phyloP scores from a whole-genome alignment of 768 basidiomycete species.

The Tricholoma sp. region DNA sequence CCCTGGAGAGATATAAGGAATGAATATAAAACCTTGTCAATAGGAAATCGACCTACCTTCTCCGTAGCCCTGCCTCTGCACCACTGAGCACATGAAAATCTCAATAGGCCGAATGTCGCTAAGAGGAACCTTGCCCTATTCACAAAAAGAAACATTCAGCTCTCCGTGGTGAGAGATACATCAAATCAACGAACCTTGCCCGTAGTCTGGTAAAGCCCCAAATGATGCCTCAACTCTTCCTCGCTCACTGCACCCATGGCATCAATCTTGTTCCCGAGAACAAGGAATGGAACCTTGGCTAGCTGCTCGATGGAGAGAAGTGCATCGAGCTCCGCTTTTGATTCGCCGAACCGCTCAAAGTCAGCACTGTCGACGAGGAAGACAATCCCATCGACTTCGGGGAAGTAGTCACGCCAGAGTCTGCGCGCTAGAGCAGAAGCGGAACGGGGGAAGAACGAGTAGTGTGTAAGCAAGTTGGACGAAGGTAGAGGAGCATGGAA shows the following conservation, averaged over 20 bases:
- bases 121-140: constrained; percentile 93
- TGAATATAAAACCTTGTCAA: neutral
- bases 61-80: constrained; percentile 97
- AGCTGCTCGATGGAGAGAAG: constrained; percentile 95
- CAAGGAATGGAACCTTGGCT: constrained; percentile 93
- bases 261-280: constrained; percentile 99
- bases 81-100: constrained; percentile 99
- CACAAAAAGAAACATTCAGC: constrained; percentile 6
- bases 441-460: neutral
- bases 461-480: neutral
- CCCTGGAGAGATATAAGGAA: constrained; percentile 34
- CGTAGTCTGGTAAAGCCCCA: constrained; percentile 98
- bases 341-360: constrained; percentile 93
- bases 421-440: constrained; percentile 62
- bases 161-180: no score
- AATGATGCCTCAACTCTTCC: constrained; percentile 91
- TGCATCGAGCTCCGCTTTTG: constrained; percentile 95
- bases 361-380: constrained; percentile 98
- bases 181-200: constrained; percentile 68
- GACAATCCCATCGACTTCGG: constrained; percentile 97
- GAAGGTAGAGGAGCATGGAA: neutral
- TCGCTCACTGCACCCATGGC: constrained; percentile 97
- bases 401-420: constrained; percentile 99
- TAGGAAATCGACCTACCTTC: constrained; percentile 54
- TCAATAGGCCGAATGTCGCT: constrained; percentile 97